These are phyloP conservation scores for Platanthera guangdongensis DNA, from an alignment of 106 monocot species.

Conservation along the genomic window DNA sequence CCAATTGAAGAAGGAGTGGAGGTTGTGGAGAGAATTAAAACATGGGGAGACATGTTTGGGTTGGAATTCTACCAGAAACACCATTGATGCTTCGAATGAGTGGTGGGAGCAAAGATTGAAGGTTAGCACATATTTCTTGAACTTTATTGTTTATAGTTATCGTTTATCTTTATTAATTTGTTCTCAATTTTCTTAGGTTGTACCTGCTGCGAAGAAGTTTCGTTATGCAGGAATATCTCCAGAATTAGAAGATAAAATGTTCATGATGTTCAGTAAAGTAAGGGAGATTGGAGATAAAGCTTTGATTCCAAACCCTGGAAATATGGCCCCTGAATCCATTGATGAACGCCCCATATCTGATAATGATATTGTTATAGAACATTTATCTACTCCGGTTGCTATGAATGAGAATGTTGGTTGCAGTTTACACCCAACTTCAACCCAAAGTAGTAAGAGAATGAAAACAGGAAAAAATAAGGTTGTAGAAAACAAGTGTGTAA, in stretches of 20 bases:
- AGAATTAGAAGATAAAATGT: background rate
- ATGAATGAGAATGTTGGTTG: too few species aligned
- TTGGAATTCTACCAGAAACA: background rate
- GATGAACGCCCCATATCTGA: too few species aligned
- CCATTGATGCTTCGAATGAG: background rate
- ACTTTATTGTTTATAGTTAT: background rate
- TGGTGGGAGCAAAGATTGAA: background rate
- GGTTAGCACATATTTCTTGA: background rate
- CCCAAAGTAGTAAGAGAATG: too few species aligned
- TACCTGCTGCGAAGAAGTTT: background rate
- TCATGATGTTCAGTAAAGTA: background rate
- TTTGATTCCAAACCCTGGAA: too few species aligned
- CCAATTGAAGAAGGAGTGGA: background rate
- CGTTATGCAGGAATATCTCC: background rate
- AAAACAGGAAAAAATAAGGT: too few species aligned
- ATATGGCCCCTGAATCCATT: too few species aligned
- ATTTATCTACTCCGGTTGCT: too few species aligned
- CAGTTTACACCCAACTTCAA: too few species aligned
- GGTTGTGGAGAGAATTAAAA: background rate
- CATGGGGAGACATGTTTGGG: background rate
- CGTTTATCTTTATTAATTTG: background rate
- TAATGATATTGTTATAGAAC: too few species aligned
- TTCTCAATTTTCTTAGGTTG: background rate
- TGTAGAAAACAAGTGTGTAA: too few species aligned
- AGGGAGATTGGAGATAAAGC: too few species aligned